Evolutionary conservation across 345 rosid genomes (phyloP).

Genomic region (Corchorus olitorius): DNA sequence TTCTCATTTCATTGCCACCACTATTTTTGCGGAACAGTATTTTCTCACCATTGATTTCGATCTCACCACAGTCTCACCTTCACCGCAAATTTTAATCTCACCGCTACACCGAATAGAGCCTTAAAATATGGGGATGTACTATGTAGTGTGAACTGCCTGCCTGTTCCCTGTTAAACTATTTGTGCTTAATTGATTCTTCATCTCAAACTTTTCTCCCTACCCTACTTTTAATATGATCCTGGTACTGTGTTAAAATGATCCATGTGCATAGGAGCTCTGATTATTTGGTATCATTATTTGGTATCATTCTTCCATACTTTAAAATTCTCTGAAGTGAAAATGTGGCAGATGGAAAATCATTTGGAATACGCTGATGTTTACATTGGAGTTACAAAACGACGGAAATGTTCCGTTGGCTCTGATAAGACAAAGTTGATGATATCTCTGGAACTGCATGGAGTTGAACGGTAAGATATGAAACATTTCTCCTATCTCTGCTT

Average conservation of each 20-base stretch:
- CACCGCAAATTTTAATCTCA: too few species aligned
- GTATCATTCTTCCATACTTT: constrained; percentile 6
- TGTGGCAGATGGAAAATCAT: constrained; percentile 51
- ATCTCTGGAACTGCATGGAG: constrained; percentile 58
- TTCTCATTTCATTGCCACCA: too few species aligned
- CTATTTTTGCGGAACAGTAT: too few species aligned
- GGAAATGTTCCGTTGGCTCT: constrained; percentile 54
- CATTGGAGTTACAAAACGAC: constrained; percentile 62
- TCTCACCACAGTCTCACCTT: too few species aligned
- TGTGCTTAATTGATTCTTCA: neutral
- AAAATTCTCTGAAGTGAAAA: constrained; percentile 20
- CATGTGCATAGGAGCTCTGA: neutral
- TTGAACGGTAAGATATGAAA: constrained; percentile 51
- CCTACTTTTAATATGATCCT: neutral
- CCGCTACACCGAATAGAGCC: too few species aligned
- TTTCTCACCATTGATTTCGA: too few species aligned
- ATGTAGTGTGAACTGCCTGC: neutral
- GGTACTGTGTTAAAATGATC: neutral
- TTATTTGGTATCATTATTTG: neutral
- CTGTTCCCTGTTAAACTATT: neutral
- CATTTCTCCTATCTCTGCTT: constrained; percentile 17
- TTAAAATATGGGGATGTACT: neutral
- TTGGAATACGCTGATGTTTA: constrained; percentile 40
- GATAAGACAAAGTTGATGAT: constrained; percentile 52
- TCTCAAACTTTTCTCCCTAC: neutral